These are phyloP conservation scores for Lepidium sativum DNA, from an alignment of 345 rosid species.

Conservation along the genomic window DNA sequence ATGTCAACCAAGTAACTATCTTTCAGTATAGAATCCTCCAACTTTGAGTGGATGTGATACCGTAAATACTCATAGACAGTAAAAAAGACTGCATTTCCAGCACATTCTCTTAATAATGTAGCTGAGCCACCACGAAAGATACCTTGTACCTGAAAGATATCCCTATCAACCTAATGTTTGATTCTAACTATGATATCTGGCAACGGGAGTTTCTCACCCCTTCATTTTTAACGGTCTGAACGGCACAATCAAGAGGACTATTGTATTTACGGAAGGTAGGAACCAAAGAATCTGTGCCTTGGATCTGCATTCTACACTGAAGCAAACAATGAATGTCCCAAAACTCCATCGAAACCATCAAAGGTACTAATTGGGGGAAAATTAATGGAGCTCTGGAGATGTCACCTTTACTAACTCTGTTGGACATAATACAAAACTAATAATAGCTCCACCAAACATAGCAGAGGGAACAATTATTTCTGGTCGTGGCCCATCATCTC, in stretches of 20 bases:
- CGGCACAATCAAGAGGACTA: slow-evolving; percentile 74
- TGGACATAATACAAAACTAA: slow-evolving; percentile 83
- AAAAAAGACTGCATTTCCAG: slow-evolving; percentile 79
- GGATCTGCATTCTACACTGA: slow-evolving; percentile 99
- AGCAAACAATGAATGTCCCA: slow-evolving; percentile 34
- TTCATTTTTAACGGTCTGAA: slow-evolving; percentile 61
- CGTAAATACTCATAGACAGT: slow-evolving; percentile 69
- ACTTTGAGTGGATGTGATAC: slow-evolving; percentile 51
- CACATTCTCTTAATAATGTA: slow-evolving; percentile 70
- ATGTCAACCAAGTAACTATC: slow-evolving; percentile 57
- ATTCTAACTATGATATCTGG: not conserved
- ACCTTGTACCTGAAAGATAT: slow-evolving; percentile 65
- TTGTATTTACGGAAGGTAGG: slow-evolving; percentile 53
- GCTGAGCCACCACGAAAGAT: slow-evolving; percentile 82
- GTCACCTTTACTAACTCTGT: slow-evolving; percentile 83
- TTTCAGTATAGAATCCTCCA: slow-evolving; percentile 37
- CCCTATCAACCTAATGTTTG: slow-evolving; percentile 26
- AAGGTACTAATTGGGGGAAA: not conserved
- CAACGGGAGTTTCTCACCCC: slow-evolving; percentile 59
- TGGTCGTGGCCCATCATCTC: slow-evolving; percentile 45
- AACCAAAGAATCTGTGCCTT: slow-evolving; percentile 72
- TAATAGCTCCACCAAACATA: slow-evolving; percentile 78
- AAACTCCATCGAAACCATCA: slow-evolving; percentile 16
- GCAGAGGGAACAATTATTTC: slow-evolving; percentile 83
- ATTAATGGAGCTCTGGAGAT: not conserved